Conservation (phyloP, 805 yeast species). For the Metschnikowia similis region DNA sequence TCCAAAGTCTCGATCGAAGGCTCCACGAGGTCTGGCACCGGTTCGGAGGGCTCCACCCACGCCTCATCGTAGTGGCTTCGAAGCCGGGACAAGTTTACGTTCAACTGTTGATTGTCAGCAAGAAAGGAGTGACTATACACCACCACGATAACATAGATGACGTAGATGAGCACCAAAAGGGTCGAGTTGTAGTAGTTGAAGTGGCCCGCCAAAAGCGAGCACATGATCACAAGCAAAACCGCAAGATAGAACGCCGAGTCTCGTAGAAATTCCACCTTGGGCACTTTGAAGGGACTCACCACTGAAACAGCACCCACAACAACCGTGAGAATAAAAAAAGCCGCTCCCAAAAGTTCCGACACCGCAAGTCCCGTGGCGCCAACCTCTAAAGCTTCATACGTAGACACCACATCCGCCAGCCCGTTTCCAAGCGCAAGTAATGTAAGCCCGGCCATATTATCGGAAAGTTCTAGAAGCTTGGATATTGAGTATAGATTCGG, state of each 20-base stretch:
- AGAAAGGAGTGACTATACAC: conserved; percentile 20
- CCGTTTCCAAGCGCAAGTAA: conserved; percentile 90
- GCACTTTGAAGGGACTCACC: conserved; percentile 58
- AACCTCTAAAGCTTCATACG: conserved; percentile 73
- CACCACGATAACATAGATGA: conserved; percentile 52
- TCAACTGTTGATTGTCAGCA: conserved; percentile 3
- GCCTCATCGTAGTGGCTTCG: conserved; percentile 12
- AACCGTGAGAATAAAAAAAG: conserved; percentile 73
- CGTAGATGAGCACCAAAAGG: conserved; percentile 52
- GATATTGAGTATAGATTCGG: conserved; percentile 74
- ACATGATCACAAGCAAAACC: conserved; percentile 47
- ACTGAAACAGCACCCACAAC: conserved; percentile 78
- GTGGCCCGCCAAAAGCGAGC: conserved; percentile 51
- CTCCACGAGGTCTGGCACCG: conserved; percentile 1
- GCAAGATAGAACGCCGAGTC: conserved; percentile 58
- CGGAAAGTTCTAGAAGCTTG: conserved; percentile 56
- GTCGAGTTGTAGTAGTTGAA: conserved; percentile 55
- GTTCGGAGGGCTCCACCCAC: neutral
- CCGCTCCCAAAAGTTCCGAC: conserved; percentile 90
- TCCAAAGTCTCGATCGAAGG: conserved; percentile 10
- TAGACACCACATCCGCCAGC: conserved; percentile 82
- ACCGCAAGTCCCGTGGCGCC: conserved; percentile 76
- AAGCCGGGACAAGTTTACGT: conserved; percentile 10
- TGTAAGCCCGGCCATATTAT: conserved; percentile 80
- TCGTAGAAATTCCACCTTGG: conserved; percentile 47